A percentile compares a stretch with the other conserved stretches of the same genome.
These are phyloP conservation scores for Scutellaria minor DNA, from an alignment of 257 asterid genomes.

Conservation along the genomic window DNA sequence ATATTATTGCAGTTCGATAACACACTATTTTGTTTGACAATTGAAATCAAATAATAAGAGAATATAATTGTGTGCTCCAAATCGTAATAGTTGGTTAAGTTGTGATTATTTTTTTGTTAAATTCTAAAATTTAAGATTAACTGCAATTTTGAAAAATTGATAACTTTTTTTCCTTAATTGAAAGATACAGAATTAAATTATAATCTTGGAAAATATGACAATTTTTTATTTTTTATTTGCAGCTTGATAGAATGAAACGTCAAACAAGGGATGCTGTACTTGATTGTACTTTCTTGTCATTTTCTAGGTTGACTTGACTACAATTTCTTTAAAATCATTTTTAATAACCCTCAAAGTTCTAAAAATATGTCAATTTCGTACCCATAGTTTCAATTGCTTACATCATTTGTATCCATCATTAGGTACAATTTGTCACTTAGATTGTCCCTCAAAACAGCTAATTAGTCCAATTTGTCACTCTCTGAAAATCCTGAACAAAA, in stretches of 20 bases:
- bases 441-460: background rate
- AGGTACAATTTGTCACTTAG: background rate
- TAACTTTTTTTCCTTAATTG: too few relatives aligned
- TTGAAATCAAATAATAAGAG: too few relatives aligned
- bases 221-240: too few relatives aligned
- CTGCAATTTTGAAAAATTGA: too few relatives aligned
- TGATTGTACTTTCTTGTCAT: conserved; percentile 49
- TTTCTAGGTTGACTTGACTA: conserved; percentile 35
- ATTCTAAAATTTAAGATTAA: too few relatives aligned
- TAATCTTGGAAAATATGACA: too few relatives aligned
- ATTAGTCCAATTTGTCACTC: conserved; percentile 21
- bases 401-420: conserved; percentile 6
- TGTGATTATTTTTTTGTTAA: too few relatives aligned
- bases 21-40: too few relatives aligned
- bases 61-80: too few relatives aligned
- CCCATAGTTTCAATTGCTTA: background rate
- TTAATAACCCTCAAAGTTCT: background rate
- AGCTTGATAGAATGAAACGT: conserved; percentile 14
- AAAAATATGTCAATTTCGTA: conserved; percentile 1
- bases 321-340: background rate
- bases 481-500: background rate
- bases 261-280: conserved; percentile 46
- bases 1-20: too few relatives aligned
- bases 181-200: too few relatives aligned
- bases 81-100: too few relatives aligned